Base-by-base conservation (phyloP, 2,329 filamentous ascomycete genomes). In the Aureobasidium lini region DNA sequence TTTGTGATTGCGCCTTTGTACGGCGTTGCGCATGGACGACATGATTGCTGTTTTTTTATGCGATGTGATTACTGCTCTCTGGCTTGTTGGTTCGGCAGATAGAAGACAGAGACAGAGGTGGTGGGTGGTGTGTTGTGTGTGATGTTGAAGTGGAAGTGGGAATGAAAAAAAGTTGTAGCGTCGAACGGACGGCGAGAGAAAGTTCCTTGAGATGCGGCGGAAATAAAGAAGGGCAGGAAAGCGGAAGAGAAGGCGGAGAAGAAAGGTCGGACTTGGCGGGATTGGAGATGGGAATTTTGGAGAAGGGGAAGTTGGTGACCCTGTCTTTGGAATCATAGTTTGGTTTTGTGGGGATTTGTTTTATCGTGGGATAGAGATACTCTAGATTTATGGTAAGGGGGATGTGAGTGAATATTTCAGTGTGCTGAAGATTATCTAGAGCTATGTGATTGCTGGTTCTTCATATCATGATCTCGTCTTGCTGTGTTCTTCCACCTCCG, bases 1-100 rank as follows among this genome's bases (percentile, higher is more conserved):
- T 67, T 87, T 84, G 75, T 97, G 93, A 66, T 90, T 87, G 70
- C 90, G 90, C 75, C 90, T 84, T 67, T 90, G 84, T 62, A 92
- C 83, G 71, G 80, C 79, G 68, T 83, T 83, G 65, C 81, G 79
- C 72, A 83, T 77, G 39, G 81, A 81, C 28, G 81, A 83, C 81
- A 83, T 83, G 46, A 23, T 61, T 47, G 50, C 49, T 28, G 39
- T 40, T 48, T 37, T 23, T 39, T 23, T 53, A 59, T 54, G 10
- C 34, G 18, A 8, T 42, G 18, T 49, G 39, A 40, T 13, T 18
- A 2, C 5, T 44, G 10, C 39, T 43, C 28, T 31, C n/a, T 42
- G 5, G n/a, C n/a, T n/a, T n/a, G n/a, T n/a, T n/a, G n/a, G n/a
- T n/a, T n/a, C n/a, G n/a, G n/a, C n/a, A n/a, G n/a, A n/a, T n/a